Conservation (phyloP, 768 basidiomycete genomes). For the Calocybe gangraenosa region DNA sequence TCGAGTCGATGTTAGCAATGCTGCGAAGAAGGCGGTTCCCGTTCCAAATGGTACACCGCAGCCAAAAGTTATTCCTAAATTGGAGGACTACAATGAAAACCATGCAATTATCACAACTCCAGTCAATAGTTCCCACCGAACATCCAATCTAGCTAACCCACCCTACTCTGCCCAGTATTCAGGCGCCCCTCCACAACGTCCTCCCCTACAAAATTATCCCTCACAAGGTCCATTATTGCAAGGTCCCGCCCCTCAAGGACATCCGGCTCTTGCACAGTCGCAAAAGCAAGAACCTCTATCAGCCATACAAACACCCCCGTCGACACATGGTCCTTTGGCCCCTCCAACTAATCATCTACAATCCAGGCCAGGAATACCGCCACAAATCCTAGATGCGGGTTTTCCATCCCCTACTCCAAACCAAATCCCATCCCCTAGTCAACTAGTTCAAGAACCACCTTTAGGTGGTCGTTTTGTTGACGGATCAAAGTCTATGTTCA, state of each 20-base stretch:
- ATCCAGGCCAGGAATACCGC: constrained; percentile 22
- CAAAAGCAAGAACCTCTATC: constrained; percentile 18
- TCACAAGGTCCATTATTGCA: constrained; percentile 22
- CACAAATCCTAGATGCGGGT: constrained; percentile 53
- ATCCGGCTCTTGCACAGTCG: constrained; percentile 10
- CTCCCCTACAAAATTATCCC: constrained; percentile 18
- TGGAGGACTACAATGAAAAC: constrained; percentile 55
- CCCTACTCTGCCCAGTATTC: constrained; percentile 28
- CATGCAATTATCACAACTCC: constrained; percentile 23
- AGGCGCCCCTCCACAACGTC: constrained; percentile 19
- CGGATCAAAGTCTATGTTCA: constrained; percentile 80
- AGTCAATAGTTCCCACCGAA: constrained; percentile 30
- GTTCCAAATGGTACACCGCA: constrained; percentile 50
- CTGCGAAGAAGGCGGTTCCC: constrained; percentile 54
- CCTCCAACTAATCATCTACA: constrained; percentile 14
- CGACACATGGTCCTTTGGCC: constrained; percentile 16
- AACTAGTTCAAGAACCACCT: constrained; percentile 41
- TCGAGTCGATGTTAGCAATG: constrained; percentile 66
- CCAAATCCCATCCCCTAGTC: constrained; percentile 23
- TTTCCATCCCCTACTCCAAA: constrained; percentile 41
- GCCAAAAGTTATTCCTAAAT: constrained; percentile 55
- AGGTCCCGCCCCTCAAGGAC: constrained; percentile 9
- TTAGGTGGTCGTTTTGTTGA: constrained; percentile 66
- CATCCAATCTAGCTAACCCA: constrained; percentile 22
- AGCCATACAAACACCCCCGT: constrained; percentile 23